Evolutionary conservation across 345 rosid genomes (phyloP).

Genomic region (Rhodamnia argentea): DNA sequence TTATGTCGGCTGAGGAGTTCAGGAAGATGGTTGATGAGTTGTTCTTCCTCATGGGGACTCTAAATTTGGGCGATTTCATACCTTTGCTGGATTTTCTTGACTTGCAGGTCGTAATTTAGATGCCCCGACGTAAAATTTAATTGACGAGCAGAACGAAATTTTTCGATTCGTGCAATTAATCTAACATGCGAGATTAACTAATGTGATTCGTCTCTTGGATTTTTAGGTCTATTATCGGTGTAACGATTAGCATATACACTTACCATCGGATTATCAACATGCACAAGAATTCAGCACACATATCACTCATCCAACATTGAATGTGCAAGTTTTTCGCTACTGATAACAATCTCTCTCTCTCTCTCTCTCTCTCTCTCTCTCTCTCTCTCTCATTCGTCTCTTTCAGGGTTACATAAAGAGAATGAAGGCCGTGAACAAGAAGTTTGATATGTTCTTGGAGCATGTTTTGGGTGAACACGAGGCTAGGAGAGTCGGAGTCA

Average conservation of each 20-base stretch:
- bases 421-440: constrained; percentile 9
- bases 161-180: too few relatives aligned
- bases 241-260: background rate
- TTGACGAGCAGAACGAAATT: too few relatives aligned
- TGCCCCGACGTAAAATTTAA: too few relatives aligned
- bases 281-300: background rate
- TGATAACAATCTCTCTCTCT: background rate
- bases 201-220: too few relatives aligned
- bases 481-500: background rate
- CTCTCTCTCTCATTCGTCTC: background rate
- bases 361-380: too few relatives aligned
- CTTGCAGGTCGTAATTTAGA: background rate
- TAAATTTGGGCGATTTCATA: constrained; percentile 2
- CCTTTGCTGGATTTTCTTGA: constrained; percentile 4
- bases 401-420: constrained; percentile 7
- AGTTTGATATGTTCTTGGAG: constrained; percentile 5
- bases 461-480: background rate
- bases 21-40: constrained; percentile 45
- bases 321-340: background rate
- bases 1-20: constrained; percentile 28
- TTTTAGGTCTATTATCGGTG: background rate
- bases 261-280: background rate
- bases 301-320: background rate
- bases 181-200: too few relatives aligned
- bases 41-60: constrained; percentile 11